These are phyloP conservation scores for Umbelopsis ramanniana DNA, from an alignment of 192 early-diverging fungal genomes.

Conservation along the genomic window DNA sequence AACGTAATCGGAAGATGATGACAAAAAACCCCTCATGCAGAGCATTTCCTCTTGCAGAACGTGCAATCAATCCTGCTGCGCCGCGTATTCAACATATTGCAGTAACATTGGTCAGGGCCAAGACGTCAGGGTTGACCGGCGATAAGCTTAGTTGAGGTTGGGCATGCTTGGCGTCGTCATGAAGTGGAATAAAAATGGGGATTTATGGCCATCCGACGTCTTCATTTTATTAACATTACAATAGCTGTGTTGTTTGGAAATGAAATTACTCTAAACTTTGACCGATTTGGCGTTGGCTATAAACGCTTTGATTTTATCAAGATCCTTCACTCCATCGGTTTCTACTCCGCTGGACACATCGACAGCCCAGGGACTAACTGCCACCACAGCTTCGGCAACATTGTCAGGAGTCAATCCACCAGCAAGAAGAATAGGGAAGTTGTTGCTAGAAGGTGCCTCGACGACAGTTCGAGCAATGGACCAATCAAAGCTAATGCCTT, in stretches of 20 bases:
- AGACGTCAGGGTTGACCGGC: no score
- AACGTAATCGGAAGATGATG: no score
- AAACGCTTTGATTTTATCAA: slow-evolving; percentile 75
- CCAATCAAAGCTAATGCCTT: slow-evolving; percentile 88
- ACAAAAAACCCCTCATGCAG: no score
- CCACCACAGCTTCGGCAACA: slow-evolving; percentile 71
- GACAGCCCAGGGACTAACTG: slow-evolving; percentile 80
- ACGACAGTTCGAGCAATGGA: slow-evolving; percentile 64
- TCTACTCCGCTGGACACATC: slow-evolving; percentile 97
- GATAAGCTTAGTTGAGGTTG: no score
- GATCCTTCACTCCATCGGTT: slow-evolving; percentile 79
- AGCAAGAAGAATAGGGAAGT: slow-evolving; percentile 82
- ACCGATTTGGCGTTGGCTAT: slow-evolving; percentile 63
- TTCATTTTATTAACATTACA: no score
- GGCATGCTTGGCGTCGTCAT: no score
- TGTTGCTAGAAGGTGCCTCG: neutral
- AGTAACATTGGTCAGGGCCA: no score
- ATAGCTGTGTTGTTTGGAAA: neutral
- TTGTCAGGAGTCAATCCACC: slow-evolving; percentile 90
- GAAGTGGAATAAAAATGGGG: no score
- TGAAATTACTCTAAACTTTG: neutral
- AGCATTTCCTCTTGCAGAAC: no score
- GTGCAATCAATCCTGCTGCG: no score
- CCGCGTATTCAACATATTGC: no score
- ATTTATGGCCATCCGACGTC: no score